Conservation (phyloP, 2,329 filamentous ascomycete genomes). For the Penicillium freii region DNA sequence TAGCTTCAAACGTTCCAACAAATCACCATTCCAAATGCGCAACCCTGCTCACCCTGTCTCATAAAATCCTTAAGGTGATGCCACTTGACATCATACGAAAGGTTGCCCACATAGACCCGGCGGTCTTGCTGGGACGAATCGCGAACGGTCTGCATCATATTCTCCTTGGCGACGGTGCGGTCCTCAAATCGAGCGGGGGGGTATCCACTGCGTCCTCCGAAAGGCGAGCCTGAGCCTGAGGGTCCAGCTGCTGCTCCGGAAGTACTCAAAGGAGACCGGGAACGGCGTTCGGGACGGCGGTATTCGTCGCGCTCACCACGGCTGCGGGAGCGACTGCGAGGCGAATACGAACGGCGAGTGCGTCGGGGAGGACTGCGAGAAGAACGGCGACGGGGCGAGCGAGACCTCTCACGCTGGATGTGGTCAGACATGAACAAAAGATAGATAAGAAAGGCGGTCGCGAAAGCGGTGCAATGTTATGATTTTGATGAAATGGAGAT, state of each 20-base stretch:
- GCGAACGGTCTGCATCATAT: constrained; percentile 92
- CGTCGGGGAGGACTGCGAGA: constrained; percentile 77
- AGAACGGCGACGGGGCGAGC: constrained; percentile 64
- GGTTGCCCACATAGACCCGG: constrained; percentile 97
- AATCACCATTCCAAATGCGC: constrained; percentile 24
- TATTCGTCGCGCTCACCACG: constrained; percentile 63
- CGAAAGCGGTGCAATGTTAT: neutral
- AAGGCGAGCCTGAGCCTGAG: constrained; percentile 53
- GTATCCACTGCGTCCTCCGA: constrained; percentile 60
- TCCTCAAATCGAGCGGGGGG: constrained; percentile 77
- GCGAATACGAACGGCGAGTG: constrained; percentile 74
- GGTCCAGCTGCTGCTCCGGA: constrained; percentile 67
- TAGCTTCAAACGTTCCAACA: constrained; percentile 14
- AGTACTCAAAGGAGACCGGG: constrained; percentile 82
- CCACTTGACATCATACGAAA: constrained; percentile 99
- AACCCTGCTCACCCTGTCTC: constrained; percentile 79
- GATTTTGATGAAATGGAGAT: constrained; percentile 4
- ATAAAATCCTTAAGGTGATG: constrained; percentile 99
- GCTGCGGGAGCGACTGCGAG: constrained; percentile 74
- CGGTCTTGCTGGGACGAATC: constrained; percentile 98
- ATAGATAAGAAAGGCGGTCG: neutral
- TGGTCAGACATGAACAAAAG: constrained; percentile 31
- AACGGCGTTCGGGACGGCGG: constrained; percentile 71
- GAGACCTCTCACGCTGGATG: constrained; percentile 72
- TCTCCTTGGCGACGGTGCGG: constrained; percentile 76